Conservation (phyloP, 2,329 filamentous ascomycete species). For the Fusarium chaquense region DNA sequence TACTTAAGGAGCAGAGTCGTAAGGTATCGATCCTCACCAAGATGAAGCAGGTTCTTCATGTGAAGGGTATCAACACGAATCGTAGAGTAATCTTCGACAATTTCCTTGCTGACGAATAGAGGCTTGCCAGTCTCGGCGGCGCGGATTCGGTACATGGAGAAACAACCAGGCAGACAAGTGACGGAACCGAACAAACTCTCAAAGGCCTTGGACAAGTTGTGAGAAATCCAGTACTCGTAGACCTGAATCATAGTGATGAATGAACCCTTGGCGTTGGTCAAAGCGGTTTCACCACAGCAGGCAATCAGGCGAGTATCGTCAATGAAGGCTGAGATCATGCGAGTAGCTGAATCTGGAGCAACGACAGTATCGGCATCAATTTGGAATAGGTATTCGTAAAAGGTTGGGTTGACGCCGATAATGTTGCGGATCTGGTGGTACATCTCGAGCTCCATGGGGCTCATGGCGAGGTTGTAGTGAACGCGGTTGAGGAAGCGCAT, state of each 20-base stretch:
- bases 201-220: constrained; percentile 96
- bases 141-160: constrained; percentile 98
- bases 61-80: constrained; percentile 98
- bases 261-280: constrained; percentile 92
- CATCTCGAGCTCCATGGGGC: constrained; percentile 95
- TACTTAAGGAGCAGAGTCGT: constrained; percentile 94
- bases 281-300: constrained; percentile 91
- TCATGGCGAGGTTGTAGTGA: constrained; percentile 97
- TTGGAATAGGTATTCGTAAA: constrained; percentile 96
- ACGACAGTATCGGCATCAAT: constrained; percentile 98
- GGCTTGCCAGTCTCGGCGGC: constrained; percentile 95
- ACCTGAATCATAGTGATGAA: constrained; percentile 99
- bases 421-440: constrained; percentile 99
- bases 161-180: constrained; percentile 97
- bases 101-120: constrained; percentile 92
- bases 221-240: constrained; percentile 99
- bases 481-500: constrained; percentile 99
- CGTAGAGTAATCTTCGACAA: constrained; percentile 87
- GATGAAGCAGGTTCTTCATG: constrained; percentile 97
- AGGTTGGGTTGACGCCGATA: constrained; percentile 97
- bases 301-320: constrained; percentile 94
- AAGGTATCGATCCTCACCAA: constrained; percentile 97
- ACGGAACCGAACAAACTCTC: constrained; percentile 97
- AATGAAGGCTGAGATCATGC: constrained; percentile 91
- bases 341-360: constrained; percentile 86